Base-by-base conservation (phyloP, 2,329 filamentous ascomycete genomes). In the Emericellopsis atlantica region DNA sequence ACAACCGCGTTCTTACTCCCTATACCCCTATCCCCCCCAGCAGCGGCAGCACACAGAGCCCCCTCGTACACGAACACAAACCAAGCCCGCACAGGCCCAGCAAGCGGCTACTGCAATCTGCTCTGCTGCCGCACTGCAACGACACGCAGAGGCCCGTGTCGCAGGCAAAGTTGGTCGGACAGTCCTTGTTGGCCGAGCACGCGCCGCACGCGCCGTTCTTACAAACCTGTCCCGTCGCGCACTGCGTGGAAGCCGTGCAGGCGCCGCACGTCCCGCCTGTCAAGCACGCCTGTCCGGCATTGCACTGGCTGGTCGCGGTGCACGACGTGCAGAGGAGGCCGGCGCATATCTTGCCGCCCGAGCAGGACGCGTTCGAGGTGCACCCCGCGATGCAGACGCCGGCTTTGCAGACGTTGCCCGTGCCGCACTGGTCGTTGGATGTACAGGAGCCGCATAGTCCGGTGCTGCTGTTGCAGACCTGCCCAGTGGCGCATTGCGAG, bases 361-460 rank as follows among this genome's bases (percentile, higher is more conserved):
- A 29, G 26, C 26, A 29, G 6, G 26, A 29, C 26, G 26, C 26
- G 26, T 29, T 29, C 9, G 26, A 29, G 12, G 26, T 29, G 26
- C 26, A 29, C 26, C 26, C 26, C 3, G 26, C 9, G 26, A 29
- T 24, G 38, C 38, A 60, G 39, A 40, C 51, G 35, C 43, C 50
- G 43, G 36, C 50, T 4, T 54, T 48, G 37, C 57, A 58, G 26
- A 59, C 52, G 45, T 59, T 55, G 0, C 55, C 55, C 8, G 15
- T 35, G 8, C 15, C n/a, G 18, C 33, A 35, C 33, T 35, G 3
- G 16, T 36, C 36, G 32, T 10, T 33, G 3, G 15, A 2, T 2
- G 45, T 41, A 15, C 46, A 47, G 8, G 44, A 12, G 3, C 21
- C 40, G 32, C 46, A 47, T 21, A 33, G 42, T 2, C 44, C 41